Conservation (phyloP, 2,329 filamentous ascomycete genomes). For the Fusarium sp. region DNA sequence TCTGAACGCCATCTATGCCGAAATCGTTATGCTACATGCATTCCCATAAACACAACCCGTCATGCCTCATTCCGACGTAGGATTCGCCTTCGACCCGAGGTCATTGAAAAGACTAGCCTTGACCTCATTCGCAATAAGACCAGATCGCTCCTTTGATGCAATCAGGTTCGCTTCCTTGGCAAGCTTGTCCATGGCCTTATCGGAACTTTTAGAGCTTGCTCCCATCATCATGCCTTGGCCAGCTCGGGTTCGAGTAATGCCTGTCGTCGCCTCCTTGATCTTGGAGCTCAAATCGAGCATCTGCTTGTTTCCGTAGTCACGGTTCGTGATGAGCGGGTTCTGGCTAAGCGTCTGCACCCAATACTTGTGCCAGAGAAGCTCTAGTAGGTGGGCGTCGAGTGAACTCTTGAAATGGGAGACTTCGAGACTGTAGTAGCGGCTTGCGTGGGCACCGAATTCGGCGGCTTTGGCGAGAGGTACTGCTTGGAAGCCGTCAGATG, state of each 20-base stretch:
- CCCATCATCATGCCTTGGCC: constrained; percentile 44
- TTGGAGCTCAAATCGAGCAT: constrained; percentile 89
- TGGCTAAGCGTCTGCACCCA: constrained; percentile 97
- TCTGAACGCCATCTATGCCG: constrained; percentile 48
- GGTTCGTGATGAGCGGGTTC: constrained; percentile 88
- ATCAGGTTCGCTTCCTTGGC: constrained; percentile 71
- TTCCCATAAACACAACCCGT: constrained; percentile 32
- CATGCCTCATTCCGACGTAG: constrained; percentile 24
- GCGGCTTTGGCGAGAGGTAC: constrained; percentile 94
- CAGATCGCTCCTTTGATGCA: constrained; percentile 70
- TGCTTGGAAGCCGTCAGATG: constrained; percentile 72
- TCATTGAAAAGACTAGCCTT: constrained; percentile 72
- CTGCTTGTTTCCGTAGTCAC: constrained; percentile 92
- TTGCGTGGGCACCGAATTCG: constrained; percentile 93
- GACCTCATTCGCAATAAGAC: constrained; percentile 69
- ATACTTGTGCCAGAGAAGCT: constrained; percentile 98
- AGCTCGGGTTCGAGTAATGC: constrained; percentile 44
- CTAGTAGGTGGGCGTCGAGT: constrained; percentile 86
- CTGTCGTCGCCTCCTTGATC: constrained; percentile 71
- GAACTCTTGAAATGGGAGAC: constrained; percentile 95
- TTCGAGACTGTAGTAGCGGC: constrained; percentile 89
- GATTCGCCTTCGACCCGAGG: constrained; percentile 45
- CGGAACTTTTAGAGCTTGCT: constrained; percentile 40
- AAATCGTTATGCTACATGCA: constrained; percentile 36
- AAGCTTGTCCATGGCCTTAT: constrained; percentile 68